Percentiles rank a stretch among this genome's conserved stretches.
phyloP scores from a whole-genome alignment of 2,329 filamentous ascomycete genomes.

The Sclerotiophoma versabilis region DNA sequence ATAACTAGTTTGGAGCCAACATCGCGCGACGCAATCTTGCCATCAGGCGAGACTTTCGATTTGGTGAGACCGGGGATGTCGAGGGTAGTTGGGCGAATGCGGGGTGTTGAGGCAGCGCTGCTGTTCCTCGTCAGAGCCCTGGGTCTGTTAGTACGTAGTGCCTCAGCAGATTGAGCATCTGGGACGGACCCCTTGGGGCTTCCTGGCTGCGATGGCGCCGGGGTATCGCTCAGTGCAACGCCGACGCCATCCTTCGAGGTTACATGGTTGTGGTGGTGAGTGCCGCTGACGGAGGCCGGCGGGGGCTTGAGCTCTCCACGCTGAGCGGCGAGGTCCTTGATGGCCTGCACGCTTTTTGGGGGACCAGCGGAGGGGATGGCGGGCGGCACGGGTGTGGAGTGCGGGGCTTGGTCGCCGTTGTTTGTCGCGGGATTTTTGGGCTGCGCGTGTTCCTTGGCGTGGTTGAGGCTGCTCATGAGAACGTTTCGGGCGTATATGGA shows the following conservation, averaged over 20 bases:
- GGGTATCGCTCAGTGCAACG: slow-evolving; percentile 67
- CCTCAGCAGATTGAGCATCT: slow-evolving; percentile 15
- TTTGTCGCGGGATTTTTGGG: slow-evolving; percentile 16
- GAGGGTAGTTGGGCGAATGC: slow-evolving; percentile 88
- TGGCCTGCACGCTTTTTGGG: slow-evolving; percentile 34
- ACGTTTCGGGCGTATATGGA: slow-evolving; percentile 59
- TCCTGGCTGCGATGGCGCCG: slow-evolving; percentile 66
- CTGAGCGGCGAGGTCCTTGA: slow-evolving; percentile 32
- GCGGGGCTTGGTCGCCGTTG: slow-evolving; percentile 29
- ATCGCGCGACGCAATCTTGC: slow-evolving; percentile 90
- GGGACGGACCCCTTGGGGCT: slow-evolving; percentile 67
- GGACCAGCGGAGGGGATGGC: slow-evolving; percentile 19
- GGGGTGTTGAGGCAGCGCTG: slow-evolving; percentile 78
- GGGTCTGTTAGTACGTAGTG: slow-evolving; percentile 28
- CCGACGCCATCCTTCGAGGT: slow-evolving; percentile 55
- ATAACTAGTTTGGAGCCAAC: slow-evolving; percentile 96
- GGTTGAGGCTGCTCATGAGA: slow-evolving; percentile 55
- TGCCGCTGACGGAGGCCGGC: slow-evolving; percentile 23
- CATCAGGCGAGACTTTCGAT: slow-evolving; percentile 94
- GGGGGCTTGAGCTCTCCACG: slow-evolving; percentile 44
- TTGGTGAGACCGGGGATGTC: slow-evolving; percentile 97
- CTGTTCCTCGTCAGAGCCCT: slow-evolving; percentile 75
- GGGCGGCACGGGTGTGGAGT: slow-evolving; percentile 30
- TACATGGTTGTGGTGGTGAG: slow-evolving; percentile 24
- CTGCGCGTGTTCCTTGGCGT: slow-evolving; percentile 31